phyloP scores from a whole-genome alignment of 2,329 filamentous ascomycete species.

The Dothideomycetidae sp. region DNA sequence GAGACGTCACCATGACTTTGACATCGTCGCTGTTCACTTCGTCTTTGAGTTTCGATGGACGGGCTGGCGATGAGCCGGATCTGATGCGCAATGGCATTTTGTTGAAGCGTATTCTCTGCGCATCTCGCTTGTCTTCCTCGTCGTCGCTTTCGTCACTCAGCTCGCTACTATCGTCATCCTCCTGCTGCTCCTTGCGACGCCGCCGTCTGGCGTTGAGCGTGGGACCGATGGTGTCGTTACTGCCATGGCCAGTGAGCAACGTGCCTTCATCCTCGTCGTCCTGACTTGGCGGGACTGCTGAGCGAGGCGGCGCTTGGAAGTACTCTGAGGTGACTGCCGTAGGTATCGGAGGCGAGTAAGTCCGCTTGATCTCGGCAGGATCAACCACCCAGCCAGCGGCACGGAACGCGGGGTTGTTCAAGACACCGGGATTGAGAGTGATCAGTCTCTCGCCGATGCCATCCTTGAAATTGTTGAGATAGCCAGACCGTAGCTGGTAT shows the following conservation, averaged over 20 bases:
- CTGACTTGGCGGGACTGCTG: slow-evolving; percentile 37
- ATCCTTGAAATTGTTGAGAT: slow-evolving; percentile 66
- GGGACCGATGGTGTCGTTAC: slow-evolving; percentile 53
- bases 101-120: slow-evolving; percentile 85
- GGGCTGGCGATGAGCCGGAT: slow-evolving; percentile 76
- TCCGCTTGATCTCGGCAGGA: slow-evolving; percentile 62
- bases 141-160: slow-evolving; percentile 75
- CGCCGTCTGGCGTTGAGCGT: slow-evolving; percentile 50
- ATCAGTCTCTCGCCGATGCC: slow-evolving; percentile 75
- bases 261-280: slow-evolving; percentile 57
- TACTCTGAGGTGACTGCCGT: slow-evolving; percentile 66
- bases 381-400: slow-evolving; percentile 67
- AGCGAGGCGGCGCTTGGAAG: slow-evolving; percentile 56
- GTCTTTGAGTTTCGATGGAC: slow-evolving; percentile 49
- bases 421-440: slow-evolving; percentile 61
- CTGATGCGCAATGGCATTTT: slow-evolving; percentile 85
- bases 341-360: slow-evolving; percentile 73
- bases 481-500: slow-evolving; percentile 68
- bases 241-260: slow-evolving; percentile 52
- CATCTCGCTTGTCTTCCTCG: slow-evolving; percentile 54
- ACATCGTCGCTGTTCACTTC: slow-evolving; percentile 17
- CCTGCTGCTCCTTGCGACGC: slow-evolving; percentile 57
- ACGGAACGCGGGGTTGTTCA: slow-evolving; percentile 71
- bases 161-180: slow-evolving; percentile 76
- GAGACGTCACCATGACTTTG: slow-evolving; percentile 42